Evolutionary conservation across 345 rosid genomes (phyloP).

Genomic region (Populus deltoides): DNA sequence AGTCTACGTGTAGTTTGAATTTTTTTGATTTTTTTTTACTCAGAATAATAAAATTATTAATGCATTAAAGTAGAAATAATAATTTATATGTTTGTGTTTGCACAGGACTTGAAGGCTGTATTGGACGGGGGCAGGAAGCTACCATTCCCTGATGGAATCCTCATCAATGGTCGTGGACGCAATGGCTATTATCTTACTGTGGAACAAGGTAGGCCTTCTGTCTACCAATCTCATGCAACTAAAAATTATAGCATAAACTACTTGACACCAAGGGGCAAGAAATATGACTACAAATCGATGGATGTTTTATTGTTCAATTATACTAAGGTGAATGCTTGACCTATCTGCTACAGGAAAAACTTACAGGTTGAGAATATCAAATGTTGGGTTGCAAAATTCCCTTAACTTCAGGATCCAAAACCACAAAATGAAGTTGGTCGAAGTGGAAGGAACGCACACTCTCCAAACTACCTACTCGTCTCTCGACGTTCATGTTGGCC

Average conservation of each 20-base stretch:
- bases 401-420: conserved; percentile 86
- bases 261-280: too few relatives aligned
- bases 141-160: conserved; percentile 77
- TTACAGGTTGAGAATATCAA: conserved; percentile 82
- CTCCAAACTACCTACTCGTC: conserved; percentile 60
- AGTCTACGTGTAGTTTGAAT: neutral
- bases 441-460: conserved; percentile 94
- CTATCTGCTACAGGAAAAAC: conserved; percentile 55
- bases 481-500: conserved; percentile 87
- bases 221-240: neutral
- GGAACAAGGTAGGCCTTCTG: conserved; percentile 54
- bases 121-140: conserved; percentile 65
- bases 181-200: conserved; percentile 61
- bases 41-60: neutral
- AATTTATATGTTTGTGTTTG: neutral
- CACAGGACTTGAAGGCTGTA: conserved; percentile 50
- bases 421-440: conserved; percentile 76
- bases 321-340: too few relatives aligned
- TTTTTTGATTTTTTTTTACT: neutral
- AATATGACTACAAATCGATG: too few relatives aligned
- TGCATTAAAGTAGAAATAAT: neutral
- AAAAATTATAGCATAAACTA: neutral
- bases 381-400: conserved; percentile 67
- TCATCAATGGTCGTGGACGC: conserved; percentile 84
- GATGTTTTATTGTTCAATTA: too few relatives aligned